phyloP scores from a whole-genome alignment of 1,139 yeast genomes.

The Hansenula sp. region DNA sequence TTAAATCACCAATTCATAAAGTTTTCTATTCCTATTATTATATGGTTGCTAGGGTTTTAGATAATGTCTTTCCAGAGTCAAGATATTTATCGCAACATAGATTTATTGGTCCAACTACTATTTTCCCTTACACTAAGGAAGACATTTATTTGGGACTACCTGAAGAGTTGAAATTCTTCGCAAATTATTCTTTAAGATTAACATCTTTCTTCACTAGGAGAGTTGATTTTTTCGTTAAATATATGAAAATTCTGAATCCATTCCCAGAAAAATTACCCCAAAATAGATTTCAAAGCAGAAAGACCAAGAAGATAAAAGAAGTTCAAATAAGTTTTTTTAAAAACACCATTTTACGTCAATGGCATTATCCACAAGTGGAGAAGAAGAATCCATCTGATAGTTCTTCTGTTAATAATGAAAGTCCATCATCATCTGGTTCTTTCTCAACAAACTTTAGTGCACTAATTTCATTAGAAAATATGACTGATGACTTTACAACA shows the following conservation, averaged over 20 bases:
- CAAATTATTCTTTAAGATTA: conserved; percentile 15
- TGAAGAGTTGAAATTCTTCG: conserved; percentile 10
- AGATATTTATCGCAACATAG: conserved; percentile 15
- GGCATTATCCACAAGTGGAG: conserved; percentile 17
- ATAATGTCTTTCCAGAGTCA: conserved; percentile 20
- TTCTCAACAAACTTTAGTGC: conserved; percentile 12
- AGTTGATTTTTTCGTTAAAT: conserved; percentile 14
- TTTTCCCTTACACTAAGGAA: conserved; percentile 14
- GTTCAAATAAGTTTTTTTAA: conserved; percentile 11
- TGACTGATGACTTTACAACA: neutral
- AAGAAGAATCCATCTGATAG: neutral
- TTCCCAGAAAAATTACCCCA: conserved; percentile 14
- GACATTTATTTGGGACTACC: conserved; percentile 6
- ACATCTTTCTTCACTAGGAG: conserved; percentile 19
- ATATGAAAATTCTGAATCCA: conserved; percentile 12
- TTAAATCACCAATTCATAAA: conserved; percentile 9
- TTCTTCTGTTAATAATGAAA: neutral
- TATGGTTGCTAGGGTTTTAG: conserved; percentile 16
- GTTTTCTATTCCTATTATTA: conserved; percentile 15
- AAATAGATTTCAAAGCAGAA: conserved; percentile 19
- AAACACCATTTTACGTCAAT: conserved; percentile 6
- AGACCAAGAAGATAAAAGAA: conserved; percentile 13
- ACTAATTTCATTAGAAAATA: conserved; percentile 7
- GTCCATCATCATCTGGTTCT: conserved; percentile 5
- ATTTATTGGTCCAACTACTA: conserved; percentile 20